Percentiles rank a stretch among this genome's conserved stretches.
Conservation (phyloP, 805 yeast species). For the Naumovozyma castellii region DNA sequence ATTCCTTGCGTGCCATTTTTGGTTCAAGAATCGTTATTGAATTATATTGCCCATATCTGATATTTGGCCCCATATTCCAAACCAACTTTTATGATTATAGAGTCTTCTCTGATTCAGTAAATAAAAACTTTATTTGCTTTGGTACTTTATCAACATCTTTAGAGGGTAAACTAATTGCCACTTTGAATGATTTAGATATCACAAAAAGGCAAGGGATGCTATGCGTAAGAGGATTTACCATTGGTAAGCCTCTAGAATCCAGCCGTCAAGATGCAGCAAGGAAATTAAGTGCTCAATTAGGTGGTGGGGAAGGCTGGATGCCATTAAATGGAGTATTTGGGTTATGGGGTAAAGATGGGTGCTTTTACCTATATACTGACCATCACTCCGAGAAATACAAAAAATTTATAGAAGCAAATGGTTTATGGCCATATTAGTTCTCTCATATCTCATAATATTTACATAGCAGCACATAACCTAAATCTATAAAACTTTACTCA, state of each 20-base stretch:
- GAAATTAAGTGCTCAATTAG: conserved; percentile 24
- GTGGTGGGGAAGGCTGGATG: conserved; percentile 44
- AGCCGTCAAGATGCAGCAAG: conserved; percentile 25
- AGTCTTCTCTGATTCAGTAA: conserved; percentile 29
- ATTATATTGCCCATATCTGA: conserved; percentile 28
- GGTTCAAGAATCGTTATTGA: conserved; percentile 48
- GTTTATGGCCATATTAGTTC: no score
- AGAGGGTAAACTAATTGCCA: conserved; percentile 45
- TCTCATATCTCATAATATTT: no score
- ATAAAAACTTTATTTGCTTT: conserved; percentile 29
- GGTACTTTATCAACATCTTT: conserved; percentile 54
- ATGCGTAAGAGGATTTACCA: conserved; percentile 53
- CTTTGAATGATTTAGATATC: conserved; percentile 26
- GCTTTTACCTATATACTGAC: conserved; percentile 41
- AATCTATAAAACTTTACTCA: no score
- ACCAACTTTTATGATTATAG: conserved; percentile 60
- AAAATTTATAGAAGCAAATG: no score
- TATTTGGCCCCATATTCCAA: conserved; percentile 49
- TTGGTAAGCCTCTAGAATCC: conserved; percentile 42
- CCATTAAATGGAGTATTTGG: conserved; percentile 46
- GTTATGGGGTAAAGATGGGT: conserved; percentile 62
- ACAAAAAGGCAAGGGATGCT: conserved; percentile 41
- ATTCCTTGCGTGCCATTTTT: conserved; percentile 36
- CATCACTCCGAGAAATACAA: no score
- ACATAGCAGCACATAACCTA: no score